phyloP scores from a whole-genome alignment of 495 filamentous ascomycete species.

The Aeminium ludgeri region DNA sequence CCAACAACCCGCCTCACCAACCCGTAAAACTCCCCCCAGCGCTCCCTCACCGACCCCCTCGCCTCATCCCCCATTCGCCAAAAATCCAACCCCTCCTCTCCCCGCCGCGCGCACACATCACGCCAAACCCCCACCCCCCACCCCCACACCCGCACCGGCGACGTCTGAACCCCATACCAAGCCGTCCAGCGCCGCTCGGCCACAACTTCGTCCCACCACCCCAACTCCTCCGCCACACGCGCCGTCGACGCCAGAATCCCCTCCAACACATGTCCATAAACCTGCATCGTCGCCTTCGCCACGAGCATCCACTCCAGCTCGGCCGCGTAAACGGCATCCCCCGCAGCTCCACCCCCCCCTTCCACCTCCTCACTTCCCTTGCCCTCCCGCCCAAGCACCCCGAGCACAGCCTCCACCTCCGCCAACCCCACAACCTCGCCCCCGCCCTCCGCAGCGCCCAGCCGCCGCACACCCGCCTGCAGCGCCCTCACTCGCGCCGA shows the following conservation, averaged over 20 bases:
- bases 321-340: conserved; percentile 33
- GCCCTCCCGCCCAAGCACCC: no score
- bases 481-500: conserved; percentile 4
- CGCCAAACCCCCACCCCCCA: conserved; percentile 46
- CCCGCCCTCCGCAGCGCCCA: conserved; percentile 1
- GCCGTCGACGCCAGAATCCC: conserved; percentile 62
- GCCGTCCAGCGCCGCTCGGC: conserved; percentile 52
- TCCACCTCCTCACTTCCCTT: no score
- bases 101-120: conserved; percentile 33
- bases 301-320: conserved; percentile 79
- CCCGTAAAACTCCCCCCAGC: conserved; percentile 64
- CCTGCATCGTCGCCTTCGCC: conserved; percentile 71
- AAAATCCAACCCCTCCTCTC: conserved; percentile 28
- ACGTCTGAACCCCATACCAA: conserved; percentile 68
- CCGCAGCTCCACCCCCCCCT: conserved; percentile 4
- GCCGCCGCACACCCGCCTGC: conserved; percentile 6
- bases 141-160: conserved; percentile 50
- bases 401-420: no score
- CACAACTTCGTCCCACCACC: conserved; percentile 81
- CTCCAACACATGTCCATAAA: conserved; percentile 59
- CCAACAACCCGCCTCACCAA: conserved; percentile 55
- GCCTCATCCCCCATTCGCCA: conserved; percentile 7
- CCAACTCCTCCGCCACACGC: conserved; percentile 65
- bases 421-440: no score
- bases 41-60: conserved; percentile 18